Evolutionary conservation across 768 basidiomycete species (phyloP).

Genomic region (Termitomyces sp.): DNA sequence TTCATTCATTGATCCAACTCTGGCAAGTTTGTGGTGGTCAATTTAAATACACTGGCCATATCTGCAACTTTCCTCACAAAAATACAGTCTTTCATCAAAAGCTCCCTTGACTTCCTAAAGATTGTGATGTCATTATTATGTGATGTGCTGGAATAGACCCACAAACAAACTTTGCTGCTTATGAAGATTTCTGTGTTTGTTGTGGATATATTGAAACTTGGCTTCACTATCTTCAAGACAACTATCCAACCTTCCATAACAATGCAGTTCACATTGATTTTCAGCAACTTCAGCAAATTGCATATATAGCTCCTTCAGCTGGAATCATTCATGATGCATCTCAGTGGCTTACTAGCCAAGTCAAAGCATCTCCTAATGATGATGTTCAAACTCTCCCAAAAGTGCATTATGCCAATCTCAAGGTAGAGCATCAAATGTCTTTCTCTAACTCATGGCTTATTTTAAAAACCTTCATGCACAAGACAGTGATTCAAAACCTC

Average conservation of each 20-base stretch:
- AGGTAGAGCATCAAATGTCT: conserved; percentile 10
- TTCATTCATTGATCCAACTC: too few relatives aligned
- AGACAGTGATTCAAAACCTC: conserved; percentile 4
- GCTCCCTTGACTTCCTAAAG: not conserved
- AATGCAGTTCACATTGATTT: not conserved
- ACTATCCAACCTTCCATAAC: not conserved
- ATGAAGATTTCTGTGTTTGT: conserved; percentile 9
- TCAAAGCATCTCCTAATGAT: conserved; percentile 22
- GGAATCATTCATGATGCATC: conserved; percentile 9
- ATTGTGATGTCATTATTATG: conserved; percentile 12
- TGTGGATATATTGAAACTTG: not conserved
- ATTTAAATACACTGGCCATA: too few relatives aligned
- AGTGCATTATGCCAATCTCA: conserved; percentile 11
- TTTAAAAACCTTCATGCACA: conserved; percentile 7
- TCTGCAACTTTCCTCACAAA: too few relatives aligned
- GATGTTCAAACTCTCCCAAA: conserved; percentile 19
- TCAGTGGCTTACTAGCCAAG: conserved; percentile 16
- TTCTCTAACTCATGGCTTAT: conserved; percentile 12
- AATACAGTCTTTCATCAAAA: too few relatives aligned
- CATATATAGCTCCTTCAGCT: conserved; percentile 4
- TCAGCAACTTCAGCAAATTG: conserved; percentile 3
- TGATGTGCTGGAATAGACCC: not conserved
- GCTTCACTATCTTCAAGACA: not conserved
- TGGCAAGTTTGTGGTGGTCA: too few relatives aligned
- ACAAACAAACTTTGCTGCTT: conserved; percentile 7